Evolutionary conservation across 441 rosid genomes (phyloP).

Genomic region (Populus hybrid): DNA sequence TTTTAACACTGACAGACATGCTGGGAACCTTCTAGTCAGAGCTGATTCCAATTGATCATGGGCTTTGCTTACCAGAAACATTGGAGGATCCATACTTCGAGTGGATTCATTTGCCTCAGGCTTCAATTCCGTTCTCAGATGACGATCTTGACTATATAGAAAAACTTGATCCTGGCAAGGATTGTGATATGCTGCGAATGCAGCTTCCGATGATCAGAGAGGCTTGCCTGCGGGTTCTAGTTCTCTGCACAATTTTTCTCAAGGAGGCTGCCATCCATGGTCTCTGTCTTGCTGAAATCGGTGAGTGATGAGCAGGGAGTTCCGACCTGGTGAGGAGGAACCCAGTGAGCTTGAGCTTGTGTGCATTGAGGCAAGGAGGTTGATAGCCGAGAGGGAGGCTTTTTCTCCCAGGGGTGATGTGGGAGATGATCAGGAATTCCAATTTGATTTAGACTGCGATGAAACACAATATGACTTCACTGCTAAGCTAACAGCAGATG

Average conservation of each 20-base stretch:
- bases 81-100: slow-evolving; percentile 55
- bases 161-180: slow-evolving; percentile 33
- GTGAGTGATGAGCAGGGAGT: slow-evolving; percentile 57
- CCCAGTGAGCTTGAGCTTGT: slow-evolving; percentile 52
- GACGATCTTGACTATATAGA: slow-evolving; percentile 45
- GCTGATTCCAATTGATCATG: slow-evolving; percentile 53
- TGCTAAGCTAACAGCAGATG: slow-evolving; percentile 47
- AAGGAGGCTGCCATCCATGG: slow-evolving; percentile 45
- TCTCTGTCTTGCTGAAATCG: slow-evolving; percentile 49
- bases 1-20: slow-evolving; percentile 53
- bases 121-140: slow-evolving; percentile 49
- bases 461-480: slow-evolving; percentile 40
- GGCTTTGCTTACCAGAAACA: slow-evolving; percentile 55
- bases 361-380: slow-evolving; percentile 45
- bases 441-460: slow-evolving; percentile 45
- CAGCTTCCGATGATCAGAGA: slow-evolving; percentile 54
- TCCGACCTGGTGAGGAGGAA: slow-evolving; percentile 47
- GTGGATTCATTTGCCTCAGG: slow-evolving; percentile 63
- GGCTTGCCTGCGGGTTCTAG: slow-evolving; percentile 41
- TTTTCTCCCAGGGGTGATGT: slow-evolving; percentile 27
- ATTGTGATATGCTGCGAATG: slow-evolving; percentile 39
- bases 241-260: slow-evolving; percentile 48
- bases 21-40: slow-evolving; percentile 53
- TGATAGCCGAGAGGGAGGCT: slow-evolving; percentile 34
- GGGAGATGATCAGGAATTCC: slow-evolving; percentile 33